phyloP scores from a whole-genome alignment of 495 filamentous ascomycete species.

The Penicillium nucicola region DNA sequence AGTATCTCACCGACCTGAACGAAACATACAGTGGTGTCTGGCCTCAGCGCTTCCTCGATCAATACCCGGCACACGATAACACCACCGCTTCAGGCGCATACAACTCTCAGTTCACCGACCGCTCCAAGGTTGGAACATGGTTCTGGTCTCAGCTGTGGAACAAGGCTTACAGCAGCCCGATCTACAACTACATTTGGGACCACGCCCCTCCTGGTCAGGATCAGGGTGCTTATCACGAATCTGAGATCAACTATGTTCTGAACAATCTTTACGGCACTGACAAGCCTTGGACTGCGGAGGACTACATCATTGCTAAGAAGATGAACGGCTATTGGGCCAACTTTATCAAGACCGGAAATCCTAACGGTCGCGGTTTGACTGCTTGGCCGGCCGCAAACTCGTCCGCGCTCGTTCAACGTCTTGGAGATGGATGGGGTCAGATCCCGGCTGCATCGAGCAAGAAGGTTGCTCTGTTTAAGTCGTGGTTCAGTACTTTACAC shows the following conservation, averaged over 20 bases:
- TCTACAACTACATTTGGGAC: conserved; percentile 33
- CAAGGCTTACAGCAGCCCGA: conserved; percentile 8
- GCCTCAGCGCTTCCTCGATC: conserved; percentile 15
- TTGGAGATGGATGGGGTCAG: background rate
- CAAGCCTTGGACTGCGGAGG: conserved; percentile 18
- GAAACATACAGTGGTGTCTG: conserved; percentile 21
- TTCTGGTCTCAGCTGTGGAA: conserved; percentile 23
- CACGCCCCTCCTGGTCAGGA: conserved; percentile 26
- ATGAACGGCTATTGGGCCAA: conserved; percentile 31
- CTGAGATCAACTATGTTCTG: conserved; percentile 28
- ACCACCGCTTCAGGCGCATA: conserved; percentile 20
- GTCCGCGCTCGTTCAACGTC: background rate
- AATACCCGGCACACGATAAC: conserved; percentile 19
- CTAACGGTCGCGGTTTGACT: conserved; percentile 12
- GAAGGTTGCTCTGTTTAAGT: background rate
- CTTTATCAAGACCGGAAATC: conserved; percentile 28
- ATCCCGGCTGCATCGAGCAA: background rate
- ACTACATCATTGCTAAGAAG: conserved; percentile 22
- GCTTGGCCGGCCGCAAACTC: background rate
- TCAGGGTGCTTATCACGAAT: conserved; percentile 28
- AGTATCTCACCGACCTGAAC: conserved; percentile 16
- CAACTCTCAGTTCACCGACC: conserved; percentile 18
- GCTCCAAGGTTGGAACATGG: conserved; percentile 19
- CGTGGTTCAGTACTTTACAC: no score
- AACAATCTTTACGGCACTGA: conserved; percentile 24